Base-by-base conservation (phyloP, 352 stramenopile genomes). In the Phytophthora fragariae region DNA sequence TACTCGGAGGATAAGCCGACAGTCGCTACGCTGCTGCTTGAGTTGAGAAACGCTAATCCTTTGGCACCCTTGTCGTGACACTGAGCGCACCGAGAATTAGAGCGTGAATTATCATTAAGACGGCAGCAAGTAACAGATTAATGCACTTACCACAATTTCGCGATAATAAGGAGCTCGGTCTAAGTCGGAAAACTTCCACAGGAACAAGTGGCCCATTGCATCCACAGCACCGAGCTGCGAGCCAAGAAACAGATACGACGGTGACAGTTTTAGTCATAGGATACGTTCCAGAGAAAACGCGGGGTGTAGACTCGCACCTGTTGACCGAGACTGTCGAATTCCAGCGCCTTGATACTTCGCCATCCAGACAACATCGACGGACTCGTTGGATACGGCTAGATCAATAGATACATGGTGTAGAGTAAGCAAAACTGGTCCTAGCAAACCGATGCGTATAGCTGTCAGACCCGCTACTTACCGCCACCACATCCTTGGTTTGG, bases 41-140 rank as follows among this genome's bases (percentile, higher is more conserved):
- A 94, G 54, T 97, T 95, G 49, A 97, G 76, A 57, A 95, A 97
- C 14, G 80, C 71, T 2, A 97, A 74, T 5, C 84, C 83, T 47
- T 92, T 91, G 0, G 88, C 89, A n/a, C 89, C 84, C 66, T 95
- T 95, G 68, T 96, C 90, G 72, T 97, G 90, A 57, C 89, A 96
- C 80, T 94, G 52, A 21, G 2, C 12, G 57, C n/a, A 54, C 9
- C 5, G 31, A 64, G 52, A n/a, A 29, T 76, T 44, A 72, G 29
- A 31, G 35, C 53, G 44, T 2, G 24, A 54, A 9, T 24, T 9
- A 39, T 9, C 17, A 62, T 10, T 24, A 50, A 15, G 1, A 61
- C 55, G 60, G 44, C n/a, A 53, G 46, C 14, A 15, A 53, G 4
- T 29, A 29, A 8, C 3, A 54, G 6, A 31, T 39, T 31, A 9